Evolutionary conservation across 2,329 filamentous ascomycete genomes (phyloP), one percentile per base, ranked within the genome.

Genomic region (Paraphoma chrysanthemicola): DNA sequence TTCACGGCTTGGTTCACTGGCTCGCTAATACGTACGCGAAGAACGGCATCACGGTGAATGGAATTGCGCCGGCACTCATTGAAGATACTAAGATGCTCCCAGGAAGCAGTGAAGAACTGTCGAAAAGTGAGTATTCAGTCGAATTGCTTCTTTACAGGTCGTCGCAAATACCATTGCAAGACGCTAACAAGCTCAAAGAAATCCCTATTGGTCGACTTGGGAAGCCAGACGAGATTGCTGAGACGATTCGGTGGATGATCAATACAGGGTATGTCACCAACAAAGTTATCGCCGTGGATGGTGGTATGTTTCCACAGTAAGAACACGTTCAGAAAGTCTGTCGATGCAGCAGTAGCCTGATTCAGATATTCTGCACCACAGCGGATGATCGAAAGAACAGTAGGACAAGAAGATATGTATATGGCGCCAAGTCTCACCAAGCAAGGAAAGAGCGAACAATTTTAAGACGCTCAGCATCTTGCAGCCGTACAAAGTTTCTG

Each of bases 1-100:
- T 82, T 44, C 80, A 79, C 59, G 79, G 78, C 18, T 74, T 83
- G 64, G 72, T 82, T 57, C 79, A 81, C 64, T 83, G 80, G 72
- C 62, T 83, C 18, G 77, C 79, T 1, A 64, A 60, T 3, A 71
- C 72, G 48, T 79, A 82, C 60, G 78, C 76, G 6, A 77, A 71
- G 58, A 78, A 76, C 47, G 80, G 80, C 11, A 73, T 83, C 42
- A 81, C 79, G 16, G 79, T 81, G 1, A 83, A 83, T 62, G 80
- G 78, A 36, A 76, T 83, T 12, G 80, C 81, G 16, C 81, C 81
- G 8, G 81, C 81, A 8, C 62, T 82, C 66, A 80, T 82, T 54
- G 74, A 79, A 36, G 72, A 74, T 12, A 82, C 81, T 16, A 74
- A 71, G 14, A 82, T 83, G 79, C 67, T 83, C 56, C 74, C 75